Percentiles rank a stretch among this genome's conserved stretches.
phyloP scores from a whole-genome alignment of 371 early-diverging fungal genomes.

The Mortierella sp. region DNA sequence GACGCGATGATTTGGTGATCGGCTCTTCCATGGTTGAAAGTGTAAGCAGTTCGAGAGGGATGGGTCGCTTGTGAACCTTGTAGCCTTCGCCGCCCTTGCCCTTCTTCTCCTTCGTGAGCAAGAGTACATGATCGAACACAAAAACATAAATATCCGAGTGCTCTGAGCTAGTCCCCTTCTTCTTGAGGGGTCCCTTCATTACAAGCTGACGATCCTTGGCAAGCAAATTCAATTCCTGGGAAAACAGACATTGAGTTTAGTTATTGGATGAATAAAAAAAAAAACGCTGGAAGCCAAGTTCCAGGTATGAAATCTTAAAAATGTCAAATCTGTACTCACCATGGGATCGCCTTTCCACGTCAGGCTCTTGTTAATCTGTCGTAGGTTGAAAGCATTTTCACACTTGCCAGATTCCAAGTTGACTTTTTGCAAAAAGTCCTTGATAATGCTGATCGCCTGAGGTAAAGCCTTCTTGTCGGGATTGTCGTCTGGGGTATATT shows the following conservation, averaged over 20 bases:
- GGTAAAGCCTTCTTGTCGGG: constrained; percentile 78
- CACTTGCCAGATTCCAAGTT: constrained; percentile 89
- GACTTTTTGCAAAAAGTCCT: constrained; percentile 75
- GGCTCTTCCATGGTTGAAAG: constrained; percentile 72
- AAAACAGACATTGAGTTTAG: not conserved
- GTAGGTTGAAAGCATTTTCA: constrained; percentile 79
- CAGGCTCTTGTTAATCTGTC: constrained; percentile 62
- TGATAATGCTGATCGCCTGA: constrained; percentile 70
- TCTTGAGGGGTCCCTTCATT: constrained; percentile 83
- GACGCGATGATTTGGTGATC: constrained; percentile 32
- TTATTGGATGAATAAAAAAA: constrained; percentile 33
- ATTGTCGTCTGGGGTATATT: constrained; percentile 83
- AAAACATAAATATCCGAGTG: constrained; percentile 77
- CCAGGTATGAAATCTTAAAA: constrained; percentile 4
- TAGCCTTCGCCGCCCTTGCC: constrained; percentile 63
- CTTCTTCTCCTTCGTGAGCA: constrained; percentile 79
- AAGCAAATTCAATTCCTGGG: constrained; percentile 77
- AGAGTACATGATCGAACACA: constrained; percentile 86
- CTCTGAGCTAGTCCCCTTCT: constrained; percentile 76
- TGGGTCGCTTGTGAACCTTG: constrained; percentile 78
- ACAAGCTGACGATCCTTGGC: constrained; percentile 77
- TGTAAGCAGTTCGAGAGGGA: constrained; percentile 79
- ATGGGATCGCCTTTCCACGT: constrained; percentile 62
- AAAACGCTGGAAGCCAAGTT: constrained; percentile 33
- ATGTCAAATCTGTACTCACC: constrained; percentile 60